Evolutionary conservation across 805 yeast genomes (phyloP), one percentile per base, ranked within the genome.

Genomic region (Cyberlindnera maritima): DNA sequence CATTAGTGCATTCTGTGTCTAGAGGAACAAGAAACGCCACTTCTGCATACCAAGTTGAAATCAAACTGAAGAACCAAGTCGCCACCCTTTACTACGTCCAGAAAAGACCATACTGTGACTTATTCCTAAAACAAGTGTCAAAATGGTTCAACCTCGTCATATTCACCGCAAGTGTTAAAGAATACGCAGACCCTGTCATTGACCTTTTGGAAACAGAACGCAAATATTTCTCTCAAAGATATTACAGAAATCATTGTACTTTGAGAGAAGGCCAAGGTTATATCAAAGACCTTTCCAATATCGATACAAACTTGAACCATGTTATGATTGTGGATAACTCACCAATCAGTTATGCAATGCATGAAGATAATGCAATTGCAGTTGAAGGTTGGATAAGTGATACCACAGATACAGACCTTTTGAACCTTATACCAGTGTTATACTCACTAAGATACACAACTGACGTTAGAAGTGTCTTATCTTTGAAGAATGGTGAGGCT

Each of bases 361-460:
- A 92, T 64, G 88, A 82, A 49, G 83, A 83, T 55, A 94, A 94
- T 60, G 99, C 96, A 2, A 84, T 94, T 19, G 82, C 85, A 69
- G 89, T 94, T 7, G 97, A 91, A 67, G 98, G 99, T 39, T 94
- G 99, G 99, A 89, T 94, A 52, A 88, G 87, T 61, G 99, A 94
- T 66, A 96, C 95, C n/a, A 79, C 84, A 32, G 99, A 94, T 61
- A 72, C 83, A 19, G 96, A 89, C 59, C 69, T 94, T 48, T 70
- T 94, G 65, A 83, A 89, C 57, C 67, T 94, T 43, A 65, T 94
- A 36, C 98, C 99, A 2, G 68, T 94, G 60, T 68, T 89, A 36
- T 78, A 82, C 58, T 83, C 92, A 23, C 67, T 94, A 58, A 74
- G 96, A 48, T 78, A 80, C 52, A 81, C 92, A 23, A 81, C 89